Evolutionary conservation across 1,284 basidiomycete species (phyloP), one percentile per base, ranked within the genome.

Genomic region (Flammula alnicola): DNA sequence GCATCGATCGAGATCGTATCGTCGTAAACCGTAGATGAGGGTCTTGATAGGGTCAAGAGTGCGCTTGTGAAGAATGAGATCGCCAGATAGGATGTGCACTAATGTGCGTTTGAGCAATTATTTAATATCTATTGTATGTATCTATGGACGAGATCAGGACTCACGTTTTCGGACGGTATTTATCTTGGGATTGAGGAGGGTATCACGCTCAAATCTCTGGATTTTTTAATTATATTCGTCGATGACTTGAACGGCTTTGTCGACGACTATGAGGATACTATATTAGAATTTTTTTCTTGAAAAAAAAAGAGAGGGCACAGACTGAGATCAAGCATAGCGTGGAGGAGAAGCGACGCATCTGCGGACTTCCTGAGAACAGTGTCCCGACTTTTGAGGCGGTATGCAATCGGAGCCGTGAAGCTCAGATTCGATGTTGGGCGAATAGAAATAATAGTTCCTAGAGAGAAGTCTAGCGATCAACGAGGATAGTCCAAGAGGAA

Each of bases 31-130:
- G 57, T 85, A 86, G n/a, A 88, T 73, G 55, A 88, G 68, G 0
- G 81, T 80, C 63, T 80, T 85, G 60, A 88, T 78, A 0, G 86
- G 86, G 44, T 80, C 83, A 8, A 88, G 72, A 3, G 84, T 86
- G 10, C 84, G 78, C 64, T 86, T 86, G 60, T 85, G 83, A 50
- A 86, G 67, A 38, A 81, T 83, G 12, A 88, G 71, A 60, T 88
- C 86, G n/a, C 82, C 85, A 33, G 83, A 85, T 9, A 87, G 70
- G 43, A 88, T 86, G 54, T 88, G 86, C 47, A 88, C 84, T 86
- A 48, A 2, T 42, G 12, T 11, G n/a, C 2, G 40, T 29, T 17
- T 29, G 3, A 37, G 30, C 32, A 17, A 12, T 8, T n/a, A n/a
- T n/a, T n/a, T n/a, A n/a, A n/a, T n/a, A n/a, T n/a, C n/a, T n/a